Conservation (phyloP, 139 green algal species). For the Zygnema circumcarinatum region DNA sequence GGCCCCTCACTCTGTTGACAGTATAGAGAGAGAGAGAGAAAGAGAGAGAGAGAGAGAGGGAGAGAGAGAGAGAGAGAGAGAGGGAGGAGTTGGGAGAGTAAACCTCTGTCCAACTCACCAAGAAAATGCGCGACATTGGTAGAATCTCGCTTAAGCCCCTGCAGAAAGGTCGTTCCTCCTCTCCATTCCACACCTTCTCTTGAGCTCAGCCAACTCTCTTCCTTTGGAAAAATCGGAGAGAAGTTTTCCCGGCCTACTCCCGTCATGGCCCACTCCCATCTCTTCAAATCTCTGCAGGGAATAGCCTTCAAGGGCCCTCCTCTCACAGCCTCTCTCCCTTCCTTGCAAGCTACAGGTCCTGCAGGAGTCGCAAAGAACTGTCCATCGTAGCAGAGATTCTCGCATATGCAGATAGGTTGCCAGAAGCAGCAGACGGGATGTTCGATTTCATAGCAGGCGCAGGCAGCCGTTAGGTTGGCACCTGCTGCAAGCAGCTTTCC, state of each 20-base stretch:
- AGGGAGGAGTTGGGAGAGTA: too few species aligned
- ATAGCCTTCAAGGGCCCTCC: neutral
- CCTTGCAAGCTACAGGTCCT: neutral
- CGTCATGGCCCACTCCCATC: neutral
- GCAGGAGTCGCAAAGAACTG: neutral
- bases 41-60: too few species aligned
- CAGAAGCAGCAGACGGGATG: neutral
- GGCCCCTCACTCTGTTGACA: too few species aligned
- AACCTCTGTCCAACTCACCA: conserved; percentile 3
- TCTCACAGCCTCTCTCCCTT: neutral
- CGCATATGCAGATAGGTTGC: neutral
- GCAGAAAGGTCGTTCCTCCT: neutral
- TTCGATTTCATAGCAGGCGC: neutral
- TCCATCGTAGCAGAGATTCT: neutral
- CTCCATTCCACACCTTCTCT: neutral
- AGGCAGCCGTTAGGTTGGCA: neutral
- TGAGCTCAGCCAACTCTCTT: neutral
- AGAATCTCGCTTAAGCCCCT: neutral
- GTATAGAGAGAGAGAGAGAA: too few species aligned
- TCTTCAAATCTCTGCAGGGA: neutral
- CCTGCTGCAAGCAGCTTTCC: neutral
- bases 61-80: too few species aligned
- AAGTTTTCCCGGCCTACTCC: neutral
- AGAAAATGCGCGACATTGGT: conserved; percentile 22
- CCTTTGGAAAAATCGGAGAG: neutral